Conservation (phyloP, 2,329 filamentous ascomycete species). For the Fusarium proliferatum region DNA sequence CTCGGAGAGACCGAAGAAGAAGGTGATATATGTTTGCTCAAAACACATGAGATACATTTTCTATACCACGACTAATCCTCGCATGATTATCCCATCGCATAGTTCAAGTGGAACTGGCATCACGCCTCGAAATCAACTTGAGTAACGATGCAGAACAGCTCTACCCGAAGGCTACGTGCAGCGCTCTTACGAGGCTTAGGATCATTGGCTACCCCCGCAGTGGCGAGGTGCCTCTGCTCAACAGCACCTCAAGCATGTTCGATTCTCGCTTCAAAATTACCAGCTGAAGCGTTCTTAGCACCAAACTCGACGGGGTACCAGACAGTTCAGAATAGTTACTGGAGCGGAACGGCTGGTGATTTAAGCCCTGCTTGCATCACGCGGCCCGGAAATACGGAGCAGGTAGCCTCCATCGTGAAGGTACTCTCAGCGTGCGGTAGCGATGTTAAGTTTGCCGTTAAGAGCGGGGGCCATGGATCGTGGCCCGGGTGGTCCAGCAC, state of each 20-base stretch:
- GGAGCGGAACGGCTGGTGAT: background rate
- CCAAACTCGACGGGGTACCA: background rate
- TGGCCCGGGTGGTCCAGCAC: background rate
- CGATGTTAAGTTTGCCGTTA: background rate
- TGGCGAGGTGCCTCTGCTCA: background rate
- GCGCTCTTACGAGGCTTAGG: background rate
- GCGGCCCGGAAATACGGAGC: accelerated
- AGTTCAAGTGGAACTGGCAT: accelerated
- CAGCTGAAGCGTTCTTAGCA: background rate
- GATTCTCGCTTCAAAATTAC: background rate
- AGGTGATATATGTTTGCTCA: accelerated
- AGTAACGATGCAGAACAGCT: background rate
- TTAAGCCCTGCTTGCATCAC: background rate
- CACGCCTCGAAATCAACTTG: accelerated
- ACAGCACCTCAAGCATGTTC: background rate
- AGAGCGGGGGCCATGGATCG: background rate
- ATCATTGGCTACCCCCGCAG: background rate
- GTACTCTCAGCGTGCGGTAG: background rate
- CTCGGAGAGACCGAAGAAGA: background rate
- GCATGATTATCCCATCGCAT: accelerated
- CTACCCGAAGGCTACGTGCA: background rate
- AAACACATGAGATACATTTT: accelerated
- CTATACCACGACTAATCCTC: no score
- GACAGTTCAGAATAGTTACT: accelerated
- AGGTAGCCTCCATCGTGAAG: background rate